A percentile compares a stretch with the other conserved stretches of the same genome.
These are phyloP conservation scores for Pachyrhizus erosus DNA, from an alignment of 306 rosid genomes.

Conservation along the genomic window DNA sequence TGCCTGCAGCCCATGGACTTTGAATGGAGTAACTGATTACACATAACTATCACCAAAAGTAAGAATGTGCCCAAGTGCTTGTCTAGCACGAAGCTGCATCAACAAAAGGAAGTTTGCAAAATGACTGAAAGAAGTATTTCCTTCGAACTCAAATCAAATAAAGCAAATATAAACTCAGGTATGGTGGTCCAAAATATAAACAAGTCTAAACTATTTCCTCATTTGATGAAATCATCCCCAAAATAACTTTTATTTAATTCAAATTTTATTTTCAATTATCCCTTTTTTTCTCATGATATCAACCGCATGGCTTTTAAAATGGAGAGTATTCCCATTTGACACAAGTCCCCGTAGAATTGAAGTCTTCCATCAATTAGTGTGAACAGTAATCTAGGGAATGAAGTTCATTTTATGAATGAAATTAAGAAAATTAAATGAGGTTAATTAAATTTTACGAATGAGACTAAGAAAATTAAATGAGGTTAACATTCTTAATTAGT, in stretches of 20 bases:
- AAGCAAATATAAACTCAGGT: neutral
- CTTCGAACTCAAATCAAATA: neutral
- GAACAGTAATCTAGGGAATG: neutral
- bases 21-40: slow-evolving; percentile 29
- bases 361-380: neutral
- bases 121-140: slow-evolving; percentile 13
- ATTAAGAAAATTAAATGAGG: neutral
- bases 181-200: neutral
- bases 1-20: slow-evolving; percentile 27
- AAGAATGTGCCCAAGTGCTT: slow-evolving; percentile 64
- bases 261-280: neutral
- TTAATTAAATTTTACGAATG: neutral
- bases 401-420: neutral
- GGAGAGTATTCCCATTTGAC: neutral
- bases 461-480: neutral
- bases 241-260: neutral
- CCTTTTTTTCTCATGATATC: neutral
- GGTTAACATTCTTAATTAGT: neutral
- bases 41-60: slow-evolving; percentile 59
- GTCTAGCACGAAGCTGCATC: slow-evolving; percentile 76
- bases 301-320: neutral
- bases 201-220: neutral
- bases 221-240: neutral
- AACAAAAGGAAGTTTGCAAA: slow-evolving; percentile 39
- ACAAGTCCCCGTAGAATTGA: neutral